Conservation (phyloP, 192 early-diverging fungal species). For the Linnemannia schmuckeri region DNA sequence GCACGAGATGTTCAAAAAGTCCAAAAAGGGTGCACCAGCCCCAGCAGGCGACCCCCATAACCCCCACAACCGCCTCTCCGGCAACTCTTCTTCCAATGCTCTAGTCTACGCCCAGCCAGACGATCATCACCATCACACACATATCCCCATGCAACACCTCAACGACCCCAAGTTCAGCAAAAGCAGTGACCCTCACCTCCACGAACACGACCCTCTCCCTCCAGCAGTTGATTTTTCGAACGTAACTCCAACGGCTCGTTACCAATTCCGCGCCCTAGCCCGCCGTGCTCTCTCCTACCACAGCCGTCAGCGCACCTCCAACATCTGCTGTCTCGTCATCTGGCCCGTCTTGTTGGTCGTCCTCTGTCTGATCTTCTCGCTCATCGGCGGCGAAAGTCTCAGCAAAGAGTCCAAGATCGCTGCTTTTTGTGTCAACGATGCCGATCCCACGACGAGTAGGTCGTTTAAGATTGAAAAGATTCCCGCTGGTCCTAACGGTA, state of each 20-base stretch:
- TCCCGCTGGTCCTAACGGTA: neutral
- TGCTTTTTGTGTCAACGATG: conserved; percentile 32
- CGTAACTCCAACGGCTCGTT: conserved; percentile 16
- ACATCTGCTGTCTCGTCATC: conserved; percentile 27
- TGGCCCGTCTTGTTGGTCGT: conserved; percentile 37
- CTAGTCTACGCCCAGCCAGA: neutral
- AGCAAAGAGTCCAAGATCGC: neutral
- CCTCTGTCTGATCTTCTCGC: conserved; percentile 6
- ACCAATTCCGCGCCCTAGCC: conserved; percentile 39
- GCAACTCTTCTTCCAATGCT: conserved; percentile 27
- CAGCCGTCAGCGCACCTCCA: conserved; percentile 30
- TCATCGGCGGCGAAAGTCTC: neutral
- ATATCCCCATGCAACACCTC: conserved; percentile 43
- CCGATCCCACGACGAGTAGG: neutral
- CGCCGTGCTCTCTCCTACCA: conserved; percentile 46
- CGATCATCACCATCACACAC: neutral
- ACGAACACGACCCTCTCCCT: conserved; percentile 33
- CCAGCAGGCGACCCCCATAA: neutral
- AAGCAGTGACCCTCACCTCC: neutral
- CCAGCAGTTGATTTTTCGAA: conserved; percentile 35
- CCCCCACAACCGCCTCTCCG: conserved; percentile 8
- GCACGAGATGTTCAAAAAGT: conserved; percentile 11
- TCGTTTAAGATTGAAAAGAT: neutral
- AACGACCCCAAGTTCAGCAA: neutral
- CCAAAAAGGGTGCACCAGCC: neutral